A percentile compares a stretch with the other conserved stretches of the same genome.
These are phyloP conservation scores for Botryotinia narcissicola DNA, from an alignment of 2,329 filamentous ascomycete genomes.

Conservation along the genomic window DNA sequence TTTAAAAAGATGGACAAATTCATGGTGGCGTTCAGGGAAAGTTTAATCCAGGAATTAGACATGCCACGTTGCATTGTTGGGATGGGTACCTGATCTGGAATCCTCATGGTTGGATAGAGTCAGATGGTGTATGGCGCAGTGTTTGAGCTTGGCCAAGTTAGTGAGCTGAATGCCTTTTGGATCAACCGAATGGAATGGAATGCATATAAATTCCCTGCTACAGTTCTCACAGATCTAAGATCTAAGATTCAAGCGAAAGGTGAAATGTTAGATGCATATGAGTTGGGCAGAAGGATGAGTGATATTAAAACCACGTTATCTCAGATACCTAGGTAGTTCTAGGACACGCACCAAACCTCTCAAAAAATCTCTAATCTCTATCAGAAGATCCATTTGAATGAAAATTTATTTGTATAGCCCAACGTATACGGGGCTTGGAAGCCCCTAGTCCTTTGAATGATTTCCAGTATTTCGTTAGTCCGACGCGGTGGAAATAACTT, in stretches of 20 bases:
- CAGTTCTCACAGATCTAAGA: not conserved
- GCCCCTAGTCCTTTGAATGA: not conserved
- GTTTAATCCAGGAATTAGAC: not conserved
- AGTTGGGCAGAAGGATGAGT: not conserved
- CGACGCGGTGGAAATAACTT: not conserved
- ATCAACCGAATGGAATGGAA: not conserved
- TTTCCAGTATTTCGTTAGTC: not conserved
- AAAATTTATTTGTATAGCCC: not conserved
- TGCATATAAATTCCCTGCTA: not conserved
- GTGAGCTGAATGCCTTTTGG: not conserved
- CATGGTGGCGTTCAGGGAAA: not conserved
- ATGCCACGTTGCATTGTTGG: not conserved
- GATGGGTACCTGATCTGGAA: not conserved
- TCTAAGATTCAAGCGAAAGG: not conserved
- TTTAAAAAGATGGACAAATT: conserved; percentile 9
- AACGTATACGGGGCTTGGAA: not conserved
- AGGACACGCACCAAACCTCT: not conserved
- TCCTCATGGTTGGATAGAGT: not conserved
- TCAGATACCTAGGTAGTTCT: not conserved
- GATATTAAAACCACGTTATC: too few relatives aligned
- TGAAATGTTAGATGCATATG: not conserved
- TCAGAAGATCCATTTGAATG: not conserved
- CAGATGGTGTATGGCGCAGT: not conserved
- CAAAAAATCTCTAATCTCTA: not conserved
- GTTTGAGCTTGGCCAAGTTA: not conserved